These are phyloP conservation scores for Ceratobasidium sp. DNA, from an alignment of 1,284 basidiomycete species.

Conservation along the genomic window DNA sequence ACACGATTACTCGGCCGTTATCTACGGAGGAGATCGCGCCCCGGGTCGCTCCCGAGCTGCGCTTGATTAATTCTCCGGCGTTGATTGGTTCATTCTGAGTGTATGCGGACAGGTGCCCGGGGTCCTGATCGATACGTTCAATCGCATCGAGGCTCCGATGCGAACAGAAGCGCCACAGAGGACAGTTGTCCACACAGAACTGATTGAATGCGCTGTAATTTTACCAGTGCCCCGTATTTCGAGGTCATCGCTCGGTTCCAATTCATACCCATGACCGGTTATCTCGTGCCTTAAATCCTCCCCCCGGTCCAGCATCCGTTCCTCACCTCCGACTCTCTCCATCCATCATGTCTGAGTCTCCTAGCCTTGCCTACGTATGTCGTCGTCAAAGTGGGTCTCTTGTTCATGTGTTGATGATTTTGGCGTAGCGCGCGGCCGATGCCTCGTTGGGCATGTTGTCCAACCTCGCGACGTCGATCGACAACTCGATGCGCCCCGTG, in stretches of 20 bases:
- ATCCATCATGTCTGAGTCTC: slow-evolving; percentile 10
- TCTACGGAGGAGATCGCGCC: neutral
- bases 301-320: neutral
- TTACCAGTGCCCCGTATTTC: neutral
- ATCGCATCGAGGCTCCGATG: neutral
- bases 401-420: neutral
- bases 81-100: neutral
- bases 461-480: slow-evolving; percentile 6
- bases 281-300: neutral
- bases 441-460: slow-evolving; percentile 21
- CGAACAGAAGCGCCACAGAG: neutral
- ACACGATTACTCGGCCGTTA: neutral
- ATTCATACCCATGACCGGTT: neutral
- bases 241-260: neutral
- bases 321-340: neutral
- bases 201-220: slow-evolving; percentile 19
- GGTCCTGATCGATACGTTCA: neutral
- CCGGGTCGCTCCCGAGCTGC: neutral
- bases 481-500: slow-evolving; percentile 26
- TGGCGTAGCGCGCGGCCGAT: slow-evolving; percentile 21
- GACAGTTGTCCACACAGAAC: neutral
- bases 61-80: slow-evolving; percentile 1
- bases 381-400: neutral
- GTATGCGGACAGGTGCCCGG: neutral
- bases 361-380: slow-evolving; percentile 16